Evolutionary conservation across 192 early-diverging fungal genomes (phyloP), one percentile per base, ranked within the genome.

Genomic region (Entrophospora sp.): DNA sequence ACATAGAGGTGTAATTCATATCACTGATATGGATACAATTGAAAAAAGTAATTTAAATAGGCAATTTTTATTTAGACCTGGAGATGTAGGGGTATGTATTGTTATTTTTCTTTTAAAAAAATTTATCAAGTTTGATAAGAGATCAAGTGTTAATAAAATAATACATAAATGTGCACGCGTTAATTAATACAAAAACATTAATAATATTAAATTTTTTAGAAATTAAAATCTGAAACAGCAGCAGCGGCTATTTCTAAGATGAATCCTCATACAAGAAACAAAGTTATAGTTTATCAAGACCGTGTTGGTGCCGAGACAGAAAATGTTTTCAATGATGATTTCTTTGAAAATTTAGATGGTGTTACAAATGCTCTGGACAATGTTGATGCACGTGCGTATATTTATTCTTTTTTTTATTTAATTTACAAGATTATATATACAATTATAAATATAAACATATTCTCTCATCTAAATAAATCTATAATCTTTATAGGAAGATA

Each of bases 21-120:
- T 99, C 49, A 99, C 96, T 6, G 97, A 99, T 71, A 99, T 99
- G 97, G 97, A 99, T 74, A 96, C 96, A 7, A 99, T 99, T 55
- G 97, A 99, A 64, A 99, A 97, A 83, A 89, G 86, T 67, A 99
- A 99, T 78, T 81, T 99, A 76, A 99, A 99, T 79, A 85, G 97
- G 38, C 97, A 99, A 79, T 99, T 99, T 79, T 79, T 99, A 66
- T 99, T 99, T 86, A 88, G 97, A 45, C 80, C 87, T 5, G 38
- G 68, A 12, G 89, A 93, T 71, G 89, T 93, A 35, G 87, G 88
- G n/a, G 74, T 78, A 73, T 64, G 74, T 78, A 36, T 25, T 22
- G 10, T 5, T 18, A 20, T 36, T 37, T 1, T 37, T 24, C 7
- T 1, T 4, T 2, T 35, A 16, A 34, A 53, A 5, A 1, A 27